These are phyloP conservation scores for Cinnamomum chago DNA, from an alignment of 164 flowering plant genomes.

Conservation along the genomic window DNA sequence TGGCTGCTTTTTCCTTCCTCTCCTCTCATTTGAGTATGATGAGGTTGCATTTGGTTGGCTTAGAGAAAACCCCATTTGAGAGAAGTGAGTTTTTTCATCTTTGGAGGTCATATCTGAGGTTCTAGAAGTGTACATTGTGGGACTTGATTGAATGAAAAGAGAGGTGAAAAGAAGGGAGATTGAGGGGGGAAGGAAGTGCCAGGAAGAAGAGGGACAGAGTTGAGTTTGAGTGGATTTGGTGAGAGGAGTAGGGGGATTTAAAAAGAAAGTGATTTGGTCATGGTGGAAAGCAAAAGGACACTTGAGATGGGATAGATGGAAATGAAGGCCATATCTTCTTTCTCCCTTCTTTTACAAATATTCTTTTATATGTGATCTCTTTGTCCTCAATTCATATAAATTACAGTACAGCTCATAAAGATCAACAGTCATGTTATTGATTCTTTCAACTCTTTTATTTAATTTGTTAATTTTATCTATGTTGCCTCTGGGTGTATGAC, in stretches of 20 bases:
- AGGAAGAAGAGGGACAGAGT: conserved; percentile 3
- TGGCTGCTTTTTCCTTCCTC: conserved; percentile 63
- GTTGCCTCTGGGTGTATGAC: not conserved
- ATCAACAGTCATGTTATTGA: not conserved
- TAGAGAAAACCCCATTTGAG: conserved; percentile 42
- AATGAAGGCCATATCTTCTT: conserved; percentile 23
- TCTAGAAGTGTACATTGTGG: conserved; percentile 41
- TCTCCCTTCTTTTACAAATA: conserved; percentile 6
- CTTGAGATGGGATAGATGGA: conserved; percentile 14
- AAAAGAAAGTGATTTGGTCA: conserved; percentile 32
- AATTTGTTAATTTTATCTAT: too few species aligned
- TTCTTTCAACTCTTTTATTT: not conserved
- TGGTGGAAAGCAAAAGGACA: conserved; percentile 24
- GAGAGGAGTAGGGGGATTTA: conserved; percentile 16
- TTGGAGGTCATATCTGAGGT: conserved; percentile 29
- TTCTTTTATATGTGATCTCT: conserved; percentile 2
- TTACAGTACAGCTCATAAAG: not conserved
- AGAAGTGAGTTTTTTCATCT: conserved; percentile 13
- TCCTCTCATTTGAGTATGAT: conserved; percentile 9
- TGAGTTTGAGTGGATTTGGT: conserved; percentile 9
- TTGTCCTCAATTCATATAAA: conserved; percentile 1
- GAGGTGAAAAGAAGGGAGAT: conserved; percentile 4
- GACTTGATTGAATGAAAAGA: not conserved
- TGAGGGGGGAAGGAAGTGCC: conserved; percentile 9
- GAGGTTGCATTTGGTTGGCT: conserved; percentile 39